Conservation (phyloP, 1,139 yeast species). For the Pneumocystis canis region DNA sequence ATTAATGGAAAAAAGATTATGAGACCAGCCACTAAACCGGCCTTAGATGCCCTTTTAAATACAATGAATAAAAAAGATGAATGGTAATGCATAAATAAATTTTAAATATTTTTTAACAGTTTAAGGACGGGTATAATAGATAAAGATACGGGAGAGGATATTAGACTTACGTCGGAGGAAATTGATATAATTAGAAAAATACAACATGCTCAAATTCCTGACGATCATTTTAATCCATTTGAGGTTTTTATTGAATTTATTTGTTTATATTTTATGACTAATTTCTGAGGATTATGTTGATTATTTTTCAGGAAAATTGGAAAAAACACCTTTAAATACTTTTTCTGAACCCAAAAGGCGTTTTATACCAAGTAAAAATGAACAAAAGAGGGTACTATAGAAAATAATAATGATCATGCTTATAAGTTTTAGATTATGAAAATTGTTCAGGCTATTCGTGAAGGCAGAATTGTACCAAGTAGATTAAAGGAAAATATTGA, state of each 20-base stretch:
- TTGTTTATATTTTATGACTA: neutral
- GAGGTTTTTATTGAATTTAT: slow-evolving; percentile 36
- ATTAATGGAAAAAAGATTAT: slow-evolving; percentile 93
- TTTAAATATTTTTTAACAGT: neutral
- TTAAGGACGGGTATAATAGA: slow-evolving; percentile 67
- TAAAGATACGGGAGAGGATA: slow-evolving; percentile 73
- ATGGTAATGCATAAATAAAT: slow-evolving; percentile 35
- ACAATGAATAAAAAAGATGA: slow-evolving; percentile 90
- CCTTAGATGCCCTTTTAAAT: slow-evolving; percentile 77
- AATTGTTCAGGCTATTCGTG: slow-evolving; percentile 88
- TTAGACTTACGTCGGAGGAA: slow-evolving; percentile 80
- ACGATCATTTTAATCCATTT: slow-evolving; percentile 68
- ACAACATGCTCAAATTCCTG: slow-evolving; percentile 73
- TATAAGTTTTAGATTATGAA: slow-evolving; percentile 53
- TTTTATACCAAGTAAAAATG: slow-evolving; percentile 91
- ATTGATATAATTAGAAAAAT: slow-evolving; percentile 75
- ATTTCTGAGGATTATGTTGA: slow-evolving; percentile 42
- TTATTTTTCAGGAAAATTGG: slow-evolving; percentile 80
- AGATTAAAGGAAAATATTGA: slow-evolving; percentile 39
- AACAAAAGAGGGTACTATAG: slow-evolving; percentile 28
- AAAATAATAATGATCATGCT: neutral
- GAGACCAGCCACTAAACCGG: slow-evolving; percentile 97
- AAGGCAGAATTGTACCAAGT: slow-evolving; percentile 80
- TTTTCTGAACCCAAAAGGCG: slow-evolving; percentile 95
- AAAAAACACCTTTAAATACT: slow-evolving; percentile 85